Percentiles rank a stretch among this genome's conserved stretches.
Evolutionary conservation across 2,329 filamentous ascomycete genomes (phyloP).

Genomic region (Aspergillus awamori): DNA sequence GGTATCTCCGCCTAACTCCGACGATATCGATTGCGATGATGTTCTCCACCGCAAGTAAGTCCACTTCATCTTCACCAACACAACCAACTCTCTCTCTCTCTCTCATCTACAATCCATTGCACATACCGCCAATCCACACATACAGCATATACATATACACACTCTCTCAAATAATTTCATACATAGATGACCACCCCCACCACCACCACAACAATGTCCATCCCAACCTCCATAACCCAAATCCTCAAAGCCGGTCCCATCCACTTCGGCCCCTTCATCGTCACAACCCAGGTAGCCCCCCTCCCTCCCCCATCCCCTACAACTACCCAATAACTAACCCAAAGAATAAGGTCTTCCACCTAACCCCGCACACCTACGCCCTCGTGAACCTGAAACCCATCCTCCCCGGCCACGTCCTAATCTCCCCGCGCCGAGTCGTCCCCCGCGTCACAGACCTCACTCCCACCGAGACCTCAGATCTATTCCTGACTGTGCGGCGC

Average conservation of each 20-base stretch:
- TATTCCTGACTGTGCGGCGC: slow-evolving; percentile 83
- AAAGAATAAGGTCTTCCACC: slow-evolving; percentile 74
- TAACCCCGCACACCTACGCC: slow-evolving; percentile 77
- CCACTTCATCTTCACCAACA: background rate
- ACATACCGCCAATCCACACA: background rate
- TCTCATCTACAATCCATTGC: background rate
- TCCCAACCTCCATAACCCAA: slow-evolving; percentile 25
- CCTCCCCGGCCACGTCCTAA: slow-evolving; percentile 87
- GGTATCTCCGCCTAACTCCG: slow-evolving; percentile 1
- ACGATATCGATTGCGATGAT: background rate
- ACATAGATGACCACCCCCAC: background rate
- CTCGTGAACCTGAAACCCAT: slow-evolving; percentile 96
- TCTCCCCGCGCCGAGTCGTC: slow-evolving; percentile 73
- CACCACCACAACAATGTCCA: slow-evolving; percentile 15
- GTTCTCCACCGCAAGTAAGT: background rate
- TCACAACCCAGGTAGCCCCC: slow-evolving; percentile 67
- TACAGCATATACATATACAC: background rate
- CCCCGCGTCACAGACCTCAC: slow-evolving; percentile 76
- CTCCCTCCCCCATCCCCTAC: background rate
- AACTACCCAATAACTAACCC: background rate
- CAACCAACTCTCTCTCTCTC: background rate
- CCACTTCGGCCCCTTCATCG: slow-evolving; percentile 74
- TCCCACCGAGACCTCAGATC: slow-evolving; percentile 72
- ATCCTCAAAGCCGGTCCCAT: slow-evolving; percentile 48
- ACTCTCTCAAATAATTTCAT: background rate